Evolutionary conservation across 116 monocot species (phyloP).

Genomic region (Trichopus zeylanicus): DNA sequence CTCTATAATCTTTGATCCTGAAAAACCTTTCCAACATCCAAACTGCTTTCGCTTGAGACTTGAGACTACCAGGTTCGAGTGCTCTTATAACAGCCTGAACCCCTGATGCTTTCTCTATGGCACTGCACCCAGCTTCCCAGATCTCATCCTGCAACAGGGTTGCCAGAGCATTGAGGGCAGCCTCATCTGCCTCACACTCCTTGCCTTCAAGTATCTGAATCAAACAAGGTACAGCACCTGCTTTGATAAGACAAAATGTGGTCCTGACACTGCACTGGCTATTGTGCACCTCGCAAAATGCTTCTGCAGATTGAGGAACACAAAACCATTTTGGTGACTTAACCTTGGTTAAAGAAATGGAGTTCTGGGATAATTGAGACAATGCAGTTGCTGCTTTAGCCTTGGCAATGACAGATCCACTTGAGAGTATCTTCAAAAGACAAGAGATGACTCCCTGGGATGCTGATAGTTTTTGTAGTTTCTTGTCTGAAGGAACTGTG

Average conservation of each 20-base stretch:
- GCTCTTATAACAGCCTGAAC: slow-evolving; percentile 46
- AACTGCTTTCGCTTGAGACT: slow-evolving; percentile 55
- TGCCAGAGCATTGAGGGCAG: slow-evolving; percentile 46
- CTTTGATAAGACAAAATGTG: slow-evolving; percentile 70
- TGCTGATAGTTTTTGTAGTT: slow-evolving; percentile 50
- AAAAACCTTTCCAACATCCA: slow-evolving; percentile 82
- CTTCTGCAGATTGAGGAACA: slow-evolving; percentile 28
- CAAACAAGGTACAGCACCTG: slow-evolving; percentile 41
- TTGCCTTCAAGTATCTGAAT: slow-evolving; percentile 41
- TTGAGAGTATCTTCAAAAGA: slow-evolving; percentile 57
- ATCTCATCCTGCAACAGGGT: slow-evolving; percentile 68
- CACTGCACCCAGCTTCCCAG: slow-evolving; percentile 51
- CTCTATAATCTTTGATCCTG: slow-evolving; percentile 29
- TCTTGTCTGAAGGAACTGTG: slow-evolving; percentile 68
- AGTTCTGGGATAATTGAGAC: slow-evolving; percentile 69
- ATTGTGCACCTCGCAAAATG: slow-evolving; percentile 52
- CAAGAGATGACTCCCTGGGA: slow-evolving; percentile 43
- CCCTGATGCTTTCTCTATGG: slow-evolving; percentile 48
- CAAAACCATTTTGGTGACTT: slow-evolving; percentile 45
- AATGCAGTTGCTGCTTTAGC: slow-evolving; percentile 64
- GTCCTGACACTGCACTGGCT: slow-evolving; percentile 36
- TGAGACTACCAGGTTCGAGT: slow-evolving; percentile 41
- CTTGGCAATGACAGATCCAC: slow-evolving; percentile 33
- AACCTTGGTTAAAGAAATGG: slow-evolving; percentile 31
- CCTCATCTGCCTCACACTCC: slow-evolving; percentile 64